phyloP scores from a whole-genome alignment of 768 basidiomycete genomes.

The Russula abietina region DNA sequence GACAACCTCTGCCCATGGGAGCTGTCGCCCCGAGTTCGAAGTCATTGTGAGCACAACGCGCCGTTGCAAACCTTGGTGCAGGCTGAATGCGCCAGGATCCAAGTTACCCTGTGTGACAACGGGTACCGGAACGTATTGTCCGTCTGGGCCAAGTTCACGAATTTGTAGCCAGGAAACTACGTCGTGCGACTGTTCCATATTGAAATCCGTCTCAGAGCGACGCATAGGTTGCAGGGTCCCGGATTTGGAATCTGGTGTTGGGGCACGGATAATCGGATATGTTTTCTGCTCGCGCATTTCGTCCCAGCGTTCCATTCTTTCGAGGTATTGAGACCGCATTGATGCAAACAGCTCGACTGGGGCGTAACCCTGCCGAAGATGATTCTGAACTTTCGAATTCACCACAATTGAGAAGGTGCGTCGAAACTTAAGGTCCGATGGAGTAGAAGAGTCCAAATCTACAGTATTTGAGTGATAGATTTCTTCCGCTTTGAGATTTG shows the following conservation, averaged over 20 bases:
- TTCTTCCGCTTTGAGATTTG: conserved; percentile 64
- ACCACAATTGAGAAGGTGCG: conserved; percentile 75
- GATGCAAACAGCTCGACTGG: conserved; percentile 89
- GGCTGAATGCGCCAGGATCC: conserved; percentile 79
- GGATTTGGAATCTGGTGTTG: conserved; percentile 36
- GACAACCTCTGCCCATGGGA: conserved; percentile 80
- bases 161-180: conserved; percentile 85
- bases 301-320: conserved; percentile 90
- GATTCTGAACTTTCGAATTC: conserved; percentile 62
- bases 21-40: conserved; percentile 83
- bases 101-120: conserved; percentile 68
- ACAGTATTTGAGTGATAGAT: conserved; percentile 70
- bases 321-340: conserved; percentile 74
- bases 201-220: conserved; percentile 87
- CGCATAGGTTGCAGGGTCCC: conserved; percentile 67
- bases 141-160: conserved; percentile 79
- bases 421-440: conserved; percentile 79
- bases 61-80: conserved; percentile 92
- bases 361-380: conserved; percentile 72
- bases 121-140: conserved; percentile 76
- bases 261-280: conserved; percentile 29
- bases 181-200: conserved; percentile 82
- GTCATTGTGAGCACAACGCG: conserved; percentile 68
- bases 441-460: conserved; percentile 63
- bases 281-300: conserved; percentile 77